phyloP scores from a whole-genome alignment of 1,284 basidiomycete genomes.

The Heterobasidion parviporum region DNA sequence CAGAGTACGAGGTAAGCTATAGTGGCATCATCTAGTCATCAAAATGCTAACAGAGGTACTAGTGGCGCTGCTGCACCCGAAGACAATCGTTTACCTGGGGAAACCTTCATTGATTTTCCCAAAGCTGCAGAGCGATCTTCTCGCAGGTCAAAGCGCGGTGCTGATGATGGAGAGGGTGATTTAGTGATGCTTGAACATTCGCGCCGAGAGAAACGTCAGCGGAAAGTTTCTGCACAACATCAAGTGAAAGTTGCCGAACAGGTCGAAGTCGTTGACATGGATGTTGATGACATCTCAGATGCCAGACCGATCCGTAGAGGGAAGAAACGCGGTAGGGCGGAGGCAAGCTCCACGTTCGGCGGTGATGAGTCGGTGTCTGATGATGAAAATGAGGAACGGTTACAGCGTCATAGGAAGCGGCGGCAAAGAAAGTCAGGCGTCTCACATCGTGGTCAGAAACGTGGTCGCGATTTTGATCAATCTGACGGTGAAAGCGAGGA shows the following conservation, averaged over 20 bases:
- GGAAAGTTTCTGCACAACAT: constrained; percentile 41
- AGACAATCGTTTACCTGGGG: no score
- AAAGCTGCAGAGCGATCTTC: background rate
- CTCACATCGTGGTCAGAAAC: constrained; percentile 49
- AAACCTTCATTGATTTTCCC: no score
- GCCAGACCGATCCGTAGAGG: constrained; percentile 37
- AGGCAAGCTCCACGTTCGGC: constrained; percentile 63
- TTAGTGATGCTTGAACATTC: constrained; percentile 4
- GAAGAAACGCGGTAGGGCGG: constrained; percentile 67
- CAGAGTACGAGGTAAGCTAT: no score
- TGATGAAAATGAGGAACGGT: constrained; percentile 18
- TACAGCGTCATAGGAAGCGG: constrained; percentile 24
- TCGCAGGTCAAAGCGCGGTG: constrained; percentile 8
- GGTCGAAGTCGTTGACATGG: constrained; percentile 20
- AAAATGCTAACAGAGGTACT: no score
- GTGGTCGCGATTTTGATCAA: constrained; percentile 48
- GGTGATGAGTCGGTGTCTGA: constrained; percentile 36
- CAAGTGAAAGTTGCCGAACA: constrained; percentile 10
- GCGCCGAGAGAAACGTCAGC: constrained; percentile 29
- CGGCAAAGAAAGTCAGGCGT: constrained; percentile 40
- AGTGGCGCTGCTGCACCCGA: no score
- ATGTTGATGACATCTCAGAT: constrained; percentile 17
- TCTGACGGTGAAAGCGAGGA: constrained; percentile 39
- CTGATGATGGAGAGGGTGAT: constrained; percentile 12
- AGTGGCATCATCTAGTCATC: no score